Evolutionary conservation across 1,284 basidiomycete species (phyloP).

Genomic region (Trichosporon ovoides): DNA sequence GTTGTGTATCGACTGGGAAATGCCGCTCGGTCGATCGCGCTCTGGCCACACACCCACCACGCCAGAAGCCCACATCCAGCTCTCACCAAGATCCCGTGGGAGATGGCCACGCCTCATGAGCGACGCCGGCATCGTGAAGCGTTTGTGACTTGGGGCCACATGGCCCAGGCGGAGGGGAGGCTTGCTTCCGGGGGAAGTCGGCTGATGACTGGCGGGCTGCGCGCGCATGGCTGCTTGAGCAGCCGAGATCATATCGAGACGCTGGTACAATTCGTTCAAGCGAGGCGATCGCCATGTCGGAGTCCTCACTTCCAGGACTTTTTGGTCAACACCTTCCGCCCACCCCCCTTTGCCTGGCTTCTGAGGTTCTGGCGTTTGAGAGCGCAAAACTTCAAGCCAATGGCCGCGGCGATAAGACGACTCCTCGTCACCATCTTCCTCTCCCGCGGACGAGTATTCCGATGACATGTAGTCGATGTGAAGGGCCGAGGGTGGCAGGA

Average conservation of each 20-base stretch:
- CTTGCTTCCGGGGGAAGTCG: neutral
- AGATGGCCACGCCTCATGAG: slow-evolving; percentile 24
- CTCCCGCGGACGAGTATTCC: slow-evolving; percentile 46
- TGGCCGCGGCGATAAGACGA: slow-evolving; percentile 7
- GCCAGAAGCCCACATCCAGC: slow-evolving; percentile 32
- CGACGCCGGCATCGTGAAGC: slow-evolving; percentile 23
- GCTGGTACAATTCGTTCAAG: slow-evolving; percentile 35
- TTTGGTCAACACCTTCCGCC: slow-evolving; percentile 53
- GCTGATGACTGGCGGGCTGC: slow-evolving; percentile 14
- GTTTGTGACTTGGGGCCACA: slow-evolving; percentile 32
- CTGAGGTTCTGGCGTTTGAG: slow-evolving; percentile 3
- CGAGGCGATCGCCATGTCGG: slow-evolving; percentile 42
- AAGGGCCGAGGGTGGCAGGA: slow-evolving; percentile 31
- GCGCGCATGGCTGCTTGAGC: slow-evolving; percentile 23
- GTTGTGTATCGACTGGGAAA: neutral
- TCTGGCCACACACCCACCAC: slow-evolving; percentile 19
- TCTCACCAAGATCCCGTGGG: slow-evolving; percentile 26
- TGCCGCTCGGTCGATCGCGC: neutral
- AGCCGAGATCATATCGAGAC: slow-evolving; percentile 31
- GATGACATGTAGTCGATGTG: slow-evolving; percentile 49
- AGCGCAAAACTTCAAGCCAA: slow-evolving; percentile 12
- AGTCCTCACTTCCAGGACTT: slow-evolving; percentile 65
- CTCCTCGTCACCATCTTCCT: slow-evolving; percentile 26
- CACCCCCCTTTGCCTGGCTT: slow-evolving; percentile 64
- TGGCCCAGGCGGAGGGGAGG: slow-evolving; percentile 24